phyloP scores from a whole-genome alignment of 108 stramenopile genomes.

The Nitzschia inconspicua region DNA sequence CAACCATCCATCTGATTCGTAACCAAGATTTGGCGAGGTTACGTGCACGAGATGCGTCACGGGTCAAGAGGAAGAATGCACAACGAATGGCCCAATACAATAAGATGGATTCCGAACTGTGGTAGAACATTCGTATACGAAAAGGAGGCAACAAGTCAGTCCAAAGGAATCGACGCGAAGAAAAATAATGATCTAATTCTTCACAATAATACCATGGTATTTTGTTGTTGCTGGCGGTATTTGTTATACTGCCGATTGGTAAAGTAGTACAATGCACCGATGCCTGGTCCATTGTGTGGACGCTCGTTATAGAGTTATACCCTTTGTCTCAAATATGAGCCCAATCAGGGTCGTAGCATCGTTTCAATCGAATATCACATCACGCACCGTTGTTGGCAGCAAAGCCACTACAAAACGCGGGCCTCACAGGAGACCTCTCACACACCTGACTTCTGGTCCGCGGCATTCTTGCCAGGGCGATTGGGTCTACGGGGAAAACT shows the following conservation, averaged over 20 bases:
- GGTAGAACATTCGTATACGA: background rate
- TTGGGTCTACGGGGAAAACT: too few relatives aligned
- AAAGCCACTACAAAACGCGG: too few relatives aligned
- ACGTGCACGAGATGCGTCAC: conserved; percentile 33
- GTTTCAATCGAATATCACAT: too few relatives aligned
- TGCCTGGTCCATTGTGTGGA: too few relatives aligned
- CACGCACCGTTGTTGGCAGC: too few relatives aligned
- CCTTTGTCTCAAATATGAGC: too few relatives aligned
- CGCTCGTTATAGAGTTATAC: too few relatives aligned
- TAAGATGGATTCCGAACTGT: background rate
- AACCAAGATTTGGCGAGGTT: conserved; percentile 43
- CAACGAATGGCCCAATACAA: background rate
- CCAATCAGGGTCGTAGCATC: too few relatives aligned
- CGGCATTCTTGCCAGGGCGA: too few relatives aligned
- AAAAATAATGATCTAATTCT: background rate
- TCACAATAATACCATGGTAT: background rate
- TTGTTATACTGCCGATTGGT: background rate
- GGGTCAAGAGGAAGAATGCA: conserved; percentile 51
- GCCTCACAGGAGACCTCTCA: too few relatives aligned
- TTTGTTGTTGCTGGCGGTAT: background rate
- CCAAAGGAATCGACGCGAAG: background rate
- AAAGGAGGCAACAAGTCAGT: background rate
- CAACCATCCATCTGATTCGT: conserved; percentile 44
- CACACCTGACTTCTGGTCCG: too few relatives aligned
- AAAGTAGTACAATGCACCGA: too few relatives aligned